Evolutionary conservation across 1,139 yeast genomes (phyloP).

Genomic region (Kodamaea suecica): DNA sequence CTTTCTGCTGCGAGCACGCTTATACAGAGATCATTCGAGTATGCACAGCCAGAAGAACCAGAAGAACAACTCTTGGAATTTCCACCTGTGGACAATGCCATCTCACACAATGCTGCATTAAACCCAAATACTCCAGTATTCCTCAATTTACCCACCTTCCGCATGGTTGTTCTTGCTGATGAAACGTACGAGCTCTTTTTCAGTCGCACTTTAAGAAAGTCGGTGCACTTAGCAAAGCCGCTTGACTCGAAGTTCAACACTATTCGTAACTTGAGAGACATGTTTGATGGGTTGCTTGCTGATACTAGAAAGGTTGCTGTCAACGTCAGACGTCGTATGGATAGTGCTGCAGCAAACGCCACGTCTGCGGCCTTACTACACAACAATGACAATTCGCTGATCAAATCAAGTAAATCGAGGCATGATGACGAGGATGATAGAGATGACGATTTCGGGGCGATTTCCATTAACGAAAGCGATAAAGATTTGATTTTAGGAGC

Average conservation of each 20-base stretch:
- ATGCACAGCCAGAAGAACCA: constrained; percentile 64
- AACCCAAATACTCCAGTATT: constrained; percentile 76
- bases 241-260: constrained; percentile 44
- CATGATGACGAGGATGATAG: constrained; percentile 43
- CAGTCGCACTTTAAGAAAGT: constrained; percentile 58
- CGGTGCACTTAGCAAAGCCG: constrained; percentile 66
- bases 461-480: constrained; percentile 45
- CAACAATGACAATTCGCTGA: constrained; percentile 24
- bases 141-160: constrained; percentile 80
- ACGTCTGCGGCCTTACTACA: constrained; percentile 7
- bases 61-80: constrained; percentile 46
- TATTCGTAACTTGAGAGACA: constrained; percentile 70
- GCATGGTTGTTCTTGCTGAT: constrained; percentile 93
- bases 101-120: constrained; percentile 67
- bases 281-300: constrained; percentile 87
- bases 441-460: constrained; percentile 49
- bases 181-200: constrained; percentile 88
- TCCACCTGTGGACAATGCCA: constrained; percentile 36
- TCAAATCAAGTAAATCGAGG: constrained; percentile 26
- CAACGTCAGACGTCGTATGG: constrained; percentile 84
- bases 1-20: constrained; percentile 84
- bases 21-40: constrained; percentile 84
- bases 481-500: constrained; percentile 47
- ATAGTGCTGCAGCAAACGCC: constrained; percentile 49
- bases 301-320: constrained; percentile 90